phyloP scores from a whole-genome alignment of 768 basidiomycete genomes.

The Wakefieldia striispora region DNA sequence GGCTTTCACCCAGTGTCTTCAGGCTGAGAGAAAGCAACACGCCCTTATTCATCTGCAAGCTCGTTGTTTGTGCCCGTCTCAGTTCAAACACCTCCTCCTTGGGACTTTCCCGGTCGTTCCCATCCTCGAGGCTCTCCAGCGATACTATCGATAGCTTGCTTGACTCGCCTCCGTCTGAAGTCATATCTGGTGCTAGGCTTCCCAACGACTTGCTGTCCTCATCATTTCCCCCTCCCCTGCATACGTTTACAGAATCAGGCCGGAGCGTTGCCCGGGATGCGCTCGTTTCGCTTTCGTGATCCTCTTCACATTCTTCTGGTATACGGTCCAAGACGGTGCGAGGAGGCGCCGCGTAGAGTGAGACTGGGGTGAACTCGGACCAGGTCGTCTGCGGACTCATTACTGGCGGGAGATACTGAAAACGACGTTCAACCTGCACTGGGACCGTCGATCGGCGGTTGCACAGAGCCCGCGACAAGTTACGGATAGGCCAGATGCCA shows the following conservation, averaged over 20 bases:
- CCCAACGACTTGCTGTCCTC: conserved; percentile 20
- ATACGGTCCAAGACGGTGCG: conserved; percentile 25
- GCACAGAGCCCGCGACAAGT: conserved; percentile 13
- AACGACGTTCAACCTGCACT: background rate
- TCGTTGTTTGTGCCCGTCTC: conserved; percentile 46
- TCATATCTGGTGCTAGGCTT: conserved; percentile 26
- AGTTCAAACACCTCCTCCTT: conserved; percentile 42
- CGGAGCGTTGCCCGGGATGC: conserved; percentile 13
- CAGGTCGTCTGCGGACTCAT: conserved; percentile 25
- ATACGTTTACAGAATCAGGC: conserved; percentile 1
- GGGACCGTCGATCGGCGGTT: conserved; percentile 7
- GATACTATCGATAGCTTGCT: conserved; percentile 23
- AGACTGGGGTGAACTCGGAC: conserved; percentile 27
- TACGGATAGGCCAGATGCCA: conserved; percentile 21
- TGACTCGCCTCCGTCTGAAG: conserved; percentile 20
- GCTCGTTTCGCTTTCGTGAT: conserved; percentile 19
- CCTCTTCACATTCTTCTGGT: conserved; percentile 31
- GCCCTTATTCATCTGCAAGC: conserved; percentile 49
- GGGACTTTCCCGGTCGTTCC: conserved; percentile 15
- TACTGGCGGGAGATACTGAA: background rate
- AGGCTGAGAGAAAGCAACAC: conserved; percentile 37
- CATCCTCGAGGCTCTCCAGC: conserved; percentile 21
- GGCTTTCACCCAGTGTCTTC: conserved; percentile 4
- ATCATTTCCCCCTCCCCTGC: conserved; percentile 1
- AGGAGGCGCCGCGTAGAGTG: conserved; percentile 16